A percentile compares a stretch with the other conserved stretches of the same genome.
Conservation (phyloP, 1,139 yeast genomes). For the Pichia sp. region DNA sequence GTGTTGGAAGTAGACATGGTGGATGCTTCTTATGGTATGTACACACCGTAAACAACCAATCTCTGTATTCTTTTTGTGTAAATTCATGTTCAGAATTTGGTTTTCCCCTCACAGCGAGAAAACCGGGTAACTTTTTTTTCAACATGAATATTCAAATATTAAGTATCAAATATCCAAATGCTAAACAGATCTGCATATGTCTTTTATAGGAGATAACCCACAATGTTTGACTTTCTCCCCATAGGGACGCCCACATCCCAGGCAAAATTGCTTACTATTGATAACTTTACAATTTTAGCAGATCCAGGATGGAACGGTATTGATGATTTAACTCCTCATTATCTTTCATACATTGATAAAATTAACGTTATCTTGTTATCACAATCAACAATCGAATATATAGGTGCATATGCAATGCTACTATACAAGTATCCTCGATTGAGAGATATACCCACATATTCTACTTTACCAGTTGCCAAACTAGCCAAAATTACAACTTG, state of each 20-base stretch:
- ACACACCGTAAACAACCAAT: background rate
- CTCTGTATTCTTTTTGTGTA: background rate
- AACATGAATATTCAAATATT: background rate
- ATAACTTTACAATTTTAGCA: conserved; percentile 45
- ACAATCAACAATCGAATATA: conserved; percentile 74
- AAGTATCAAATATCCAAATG: background rate
- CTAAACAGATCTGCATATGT: too few species aligned
- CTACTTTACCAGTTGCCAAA: conserved; percentile 84
- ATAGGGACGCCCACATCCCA: conserved; percentile 19
- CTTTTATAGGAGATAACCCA: background rate
- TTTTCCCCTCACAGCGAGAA: background rate
- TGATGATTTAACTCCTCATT: conserved; percentile 4
- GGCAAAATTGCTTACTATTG: conserved; percentile 41
- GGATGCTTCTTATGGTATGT: background rate
- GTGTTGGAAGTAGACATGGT: conserved; percentile 31
- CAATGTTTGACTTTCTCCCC: conserved; percentile 16
- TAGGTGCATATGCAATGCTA: conserved; percentile 74
- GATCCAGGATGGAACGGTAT: conserved; percentile 73
- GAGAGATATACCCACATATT: conserved; percentile 66
- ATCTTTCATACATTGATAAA: conserved; percentile 49
- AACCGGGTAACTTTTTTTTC: background rate
- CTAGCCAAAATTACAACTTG: conserved; percentile 81
- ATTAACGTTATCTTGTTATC: conserved; percentile 51
- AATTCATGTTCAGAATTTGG: background rate
- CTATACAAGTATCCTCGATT: conserved; percentile 60